Evolutionary conservation across 352 stramenopile species (phyloP).

Genomic region (Phytopythium aichiense): DNA sequence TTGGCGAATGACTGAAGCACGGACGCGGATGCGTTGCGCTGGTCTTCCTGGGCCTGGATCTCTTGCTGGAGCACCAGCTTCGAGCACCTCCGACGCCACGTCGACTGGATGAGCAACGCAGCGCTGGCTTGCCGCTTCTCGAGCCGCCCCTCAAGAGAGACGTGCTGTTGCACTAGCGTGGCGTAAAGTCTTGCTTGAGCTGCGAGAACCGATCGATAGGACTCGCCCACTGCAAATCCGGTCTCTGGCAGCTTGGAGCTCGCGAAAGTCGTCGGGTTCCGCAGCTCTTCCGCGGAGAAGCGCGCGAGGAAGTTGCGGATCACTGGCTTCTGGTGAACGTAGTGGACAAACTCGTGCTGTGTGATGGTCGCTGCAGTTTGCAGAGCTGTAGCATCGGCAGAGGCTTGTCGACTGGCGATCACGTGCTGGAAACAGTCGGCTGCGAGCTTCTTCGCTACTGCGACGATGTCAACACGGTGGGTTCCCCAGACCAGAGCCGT

Average conservation of each 20-base stretch:
- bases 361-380: conserved; percentile 9
- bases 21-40: conserved; percentile 40
- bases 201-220: conserved; percentile 10
- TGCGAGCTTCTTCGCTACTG: conserved; percentile 20
- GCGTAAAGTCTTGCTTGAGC: conserved; percentile 44
- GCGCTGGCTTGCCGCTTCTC: conserved; percentile 30
- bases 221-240: conserved; percentile 7
- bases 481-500: conserved; percentile 34
- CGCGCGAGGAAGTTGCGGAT: conserved; percentile 46
- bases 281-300: conserved; percentile 55
- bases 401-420: background rate
- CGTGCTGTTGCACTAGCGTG: conserved; percentile 33
- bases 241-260: background rate
- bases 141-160: conserved; percentile 45
- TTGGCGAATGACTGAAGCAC: conserved; percentile 54
- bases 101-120: conserved; percentile 55
- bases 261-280: conserved; percentile 58
- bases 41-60: conserved; percentile 14
- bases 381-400: background rate
- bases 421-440: conserved; percentile 13
- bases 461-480: conserved; percentile 15
- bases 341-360: conserved; percentile 27
- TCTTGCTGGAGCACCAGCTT: conserved; percentile 22
- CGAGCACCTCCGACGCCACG: conserved; percentile 54
- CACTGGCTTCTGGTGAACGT: conserved; percentile 25